Percentiles rank a stretch among this genome's conserved stretches.
Evolutionary conservation across 805 yeast genomes (phyloP).

Genomic region (Hanseniaspora guilliermondii): DNA sequence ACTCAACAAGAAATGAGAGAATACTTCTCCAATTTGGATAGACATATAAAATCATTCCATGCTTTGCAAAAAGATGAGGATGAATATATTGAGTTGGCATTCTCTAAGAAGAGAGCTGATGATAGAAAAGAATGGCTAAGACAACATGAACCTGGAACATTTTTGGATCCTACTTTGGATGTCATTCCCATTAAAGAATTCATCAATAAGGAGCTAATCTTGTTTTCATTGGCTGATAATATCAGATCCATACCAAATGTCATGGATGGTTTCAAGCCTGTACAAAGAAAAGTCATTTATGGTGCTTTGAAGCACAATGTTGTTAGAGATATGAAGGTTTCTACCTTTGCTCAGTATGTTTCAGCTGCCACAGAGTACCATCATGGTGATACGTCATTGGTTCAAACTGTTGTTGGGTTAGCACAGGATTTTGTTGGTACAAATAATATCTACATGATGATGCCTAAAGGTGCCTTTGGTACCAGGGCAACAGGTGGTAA

Average conservation of each 20-base stretch:
- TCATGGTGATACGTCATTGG: conserved; percentile 83
- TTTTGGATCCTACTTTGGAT: conserved; percentile 60
- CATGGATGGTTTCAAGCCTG: conserved; percentile 91
- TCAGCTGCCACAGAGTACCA: conserved; percentile 85
- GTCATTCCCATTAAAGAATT: conserved; percentile 86
- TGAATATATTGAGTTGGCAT: conserved; percentile 74
- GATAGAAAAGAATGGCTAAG: conserved; percentile 96
- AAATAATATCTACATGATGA: conserved; percentile 69
- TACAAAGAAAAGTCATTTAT: conserved; percentile 84
- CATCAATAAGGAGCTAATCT: conserved; percentile 85
- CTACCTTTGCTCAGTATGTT: conserved; percentile 80
- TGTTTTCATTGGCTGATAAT: conserved; percentile 94
- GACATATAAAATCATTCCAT: conserved; percentile 75
- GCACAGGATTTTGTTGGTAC: conserved; percentile 94
- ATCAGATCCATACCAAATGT: conserved; percentile 89
- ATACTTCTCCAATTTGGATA: conserved; percentile 73
- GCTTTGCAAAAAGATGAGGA: conserved; percentile 68
- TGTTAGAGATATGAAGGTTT: conserved; percentile 69
- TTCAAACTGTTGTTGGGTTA: conserved; percentile 80
- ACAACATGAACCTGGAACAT: conserved; percentile 83
- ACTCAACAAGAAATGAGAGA: conserved; percentile 69
- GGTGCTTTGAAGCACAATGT: conserved; percentile 77
- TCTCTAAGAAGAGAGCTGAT: conserved; percentile 89
- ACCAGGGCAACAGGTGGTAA: conserved; percentile 94
- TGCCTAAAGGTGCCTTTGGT: conserved; percentile 94